Conservation (phyloP, 495 filamentous ascomycete species). For the Sordaria brevicollis region DNA sequence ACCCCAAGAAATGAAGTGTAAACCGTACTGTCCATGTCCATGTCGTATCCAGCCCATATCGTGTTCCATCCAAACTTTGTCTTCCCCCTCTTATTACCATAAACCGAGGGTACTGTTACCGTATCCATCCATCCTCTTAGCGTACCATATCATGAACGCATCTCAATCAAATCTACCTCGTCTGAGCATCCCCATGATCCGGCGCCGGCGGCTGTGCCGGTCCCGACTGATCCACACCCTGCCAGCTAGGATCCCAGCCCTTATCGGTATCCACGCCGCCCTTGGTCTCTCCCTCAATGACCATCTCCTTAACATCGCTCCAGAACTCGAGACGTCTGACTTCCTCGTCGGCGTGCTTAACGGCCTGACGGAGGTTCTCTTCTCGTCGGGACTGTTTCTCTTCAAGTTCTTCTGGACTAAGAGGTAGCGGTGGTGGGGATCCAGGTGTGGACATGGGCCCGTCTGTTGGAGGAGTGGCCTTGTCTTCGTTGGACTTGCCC, state of each 20-base stretch:
- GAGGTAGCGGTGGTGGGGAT: not conserved
- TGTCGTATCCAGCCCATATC: not conserved
- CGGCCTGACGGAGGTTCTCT: conserved; percentile 45
- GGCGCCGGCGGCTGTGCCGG: conserved; percentile 12
- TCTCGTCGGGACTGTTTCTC: conserved; percentile 17
- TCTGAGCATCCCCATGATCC: not conserved
- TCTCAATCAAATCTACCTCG: not conserved
- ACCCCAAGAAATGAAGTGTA: not conserved
- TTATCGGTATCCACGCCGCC: conserved; percentile 31
- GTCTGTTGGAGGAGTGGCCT: not conserved
- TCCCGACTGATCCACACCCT: conserved; percentile 34
- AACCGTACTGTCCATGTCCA: not conserved
- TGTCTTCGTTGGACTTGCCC: not conserved
- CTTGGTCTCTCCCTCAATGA: conserved; percentile 39
- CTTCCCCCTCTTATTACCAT: not conserved
- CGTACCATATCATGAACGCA: not conserved
- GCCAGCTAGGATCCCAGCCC: conserved; percentile 37
- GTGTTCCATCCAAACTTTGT: not conserved
- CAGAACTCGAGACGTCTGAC: conserved; percentile 61
- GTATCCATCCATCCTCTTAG: not conserved
- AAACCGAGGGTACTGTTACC: not conserved
- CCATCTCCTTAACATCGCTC: conserved; percentile 60
- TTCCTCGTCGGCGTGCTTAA: conserved; percentile 55
- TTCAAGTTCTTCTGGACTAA: not conserved
- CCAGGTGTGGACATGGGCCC: not conserved